These are phyloP conservation scores for Daldinia concentrica DNA, from an alignment of 495 filamentous ascomycete genomes.

Conservation along the genomic window DNA sequence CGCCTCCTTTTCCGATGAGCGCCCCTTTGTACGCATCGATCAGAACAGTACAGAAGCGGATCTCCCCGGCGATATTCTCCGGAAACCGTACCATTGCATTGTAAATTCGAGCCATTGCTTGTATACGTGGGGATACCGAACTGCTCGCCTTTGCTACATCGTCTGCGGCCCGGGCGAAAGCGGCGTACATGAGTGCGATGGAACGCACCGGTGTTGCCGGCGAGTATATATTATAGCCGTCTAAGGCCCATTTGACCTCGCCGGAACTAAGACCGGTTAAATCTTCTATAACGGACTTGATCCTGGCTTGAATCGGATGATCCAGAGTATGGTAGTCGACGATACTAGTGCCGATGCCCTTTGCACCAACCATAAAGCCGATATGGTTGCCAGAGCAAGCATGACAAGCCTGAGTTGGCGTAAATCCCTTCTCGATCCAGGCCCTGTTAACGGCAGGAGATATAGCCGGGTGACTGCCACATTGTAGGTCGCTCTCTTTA, in stretches of 20 bases:
- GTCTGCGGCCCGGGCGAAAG: no score
- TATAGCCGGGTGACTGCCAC: conserved; percentile 14
- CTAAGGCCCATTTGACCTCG: no score
- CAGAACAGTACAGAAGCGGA: conserved; percentile 52
- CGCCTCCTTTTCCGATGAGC: conserved; percentile 52
- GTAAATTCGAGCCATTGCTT: no score
- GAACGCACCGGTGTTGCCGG: no score
- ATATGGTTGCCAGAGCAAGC: conserved; percentile 57
- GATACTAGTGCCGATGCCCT: conserved; percentile 42
- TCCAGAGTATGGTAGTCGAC: conserved; percentile 44
- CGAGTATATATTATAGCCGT: no score
- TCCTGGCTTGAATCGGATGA: no score
- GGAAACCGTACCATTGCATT: no score
- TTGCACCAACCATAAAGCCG: conserved; percentile 53
- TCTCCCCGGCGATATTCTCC: conserved; percentile 47
- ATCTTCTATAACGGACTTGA: no score
- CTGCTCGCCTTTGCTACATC: no score
- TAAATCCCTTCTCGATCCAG: conserved; percentile 40
- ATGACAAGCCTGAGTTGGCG: conserved; percentile 46
- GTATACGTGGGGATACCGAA: no score
- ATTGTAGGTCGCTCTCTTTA: conserved; percentile 44
- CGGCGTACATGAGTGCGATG: no score
- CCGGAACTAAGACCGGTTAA: no score
- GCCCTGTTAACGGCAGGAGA: conserved; percentile 39
- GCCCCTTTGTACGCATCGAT: conserved; percentile 45